Base-by-base conservation (phyloP, 257 asterid genomes). In the Salvia miltiorrhiza region DNA sequence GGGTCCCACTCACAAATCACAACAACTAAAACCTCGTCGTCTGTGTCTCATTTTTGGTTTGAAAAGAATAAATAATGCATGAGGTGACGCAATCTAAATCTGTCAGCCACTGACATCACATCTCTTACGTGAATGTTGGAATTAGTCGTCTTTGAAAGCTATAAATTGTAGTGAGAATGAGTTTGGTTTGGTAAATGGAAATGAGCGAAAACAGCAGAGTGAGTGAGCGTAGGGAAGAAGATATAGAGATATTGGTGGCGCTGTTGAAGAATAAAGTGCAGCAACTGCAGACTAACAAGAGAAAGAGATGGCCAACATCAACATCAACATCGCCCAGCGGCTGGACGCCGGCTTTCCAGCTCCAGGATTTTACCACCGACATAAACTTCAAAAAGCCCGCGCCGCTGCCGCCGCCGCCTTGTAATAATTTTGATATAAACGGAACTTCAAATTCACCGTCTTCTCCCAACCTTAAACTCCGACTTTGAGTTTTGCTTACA, bases 321-420 rank as follows among this genome's bases (percentile, higher is more conserved):
- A n/a, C n/a, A n/a, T 0, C 55, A 8, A 0, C 71, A 20, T 11
- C 52, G 30, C 35, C 13, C 49, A 64, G 64, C 52, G 73, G 80
- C 3, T 76, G 80, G 80, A 58, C 44, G 26, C 80, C 80, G 59
- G 76, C 24, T 7, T 76, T 76, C 48, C 50, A n/a, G n/a, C 11
- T 56, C 32, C 77, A 71, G 20, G 77, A 71, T 40, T 76, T 76
- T 52, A 65, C 73, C 7, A 5, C 73, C 10, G 73, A 71, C 24
- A 71, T 71, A 40, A 21, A 71, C 61, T 71, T 76, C 59, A 70
- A 76, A 14, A 76, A 58, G 45, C 69, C 24, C 59, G 57, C 1
- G 13, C 80, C 78, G n/a, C 16, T 11, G 6, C 20, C 8, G 5
- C 7, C 21, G 5, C 53, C 21, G 12, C 28, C 14, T 23, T n/a